phyloP scores from a whole-genome alignment of 139 green algal species.

The Micractinium sp. region DNA sequence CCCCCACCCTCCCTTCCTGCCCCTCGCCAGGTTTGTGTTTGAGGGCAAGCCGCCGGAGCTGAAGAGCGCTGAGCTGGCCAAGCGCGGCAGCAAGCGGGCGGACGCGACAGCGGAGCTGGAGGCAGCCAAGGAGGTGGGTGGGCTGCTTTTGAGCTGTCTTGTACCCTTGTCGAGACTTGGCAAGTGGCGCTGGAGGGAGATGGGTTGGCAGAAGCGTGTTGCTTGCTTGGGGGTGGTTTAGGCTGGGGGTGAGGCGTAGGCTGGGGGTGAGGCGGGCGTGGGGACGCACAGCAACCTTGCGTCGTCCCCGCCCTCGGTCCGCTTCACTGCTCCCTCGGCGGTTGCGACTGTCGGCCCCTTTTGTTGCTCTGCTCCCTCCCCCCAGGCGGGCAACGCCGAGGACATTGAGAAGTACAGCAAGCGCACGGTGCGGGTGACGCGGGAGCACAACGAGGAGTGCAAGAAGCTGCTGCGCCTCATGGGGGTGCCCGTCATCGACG shows the following conservation, averaged over 20 bases:
- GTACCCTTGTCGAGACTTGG: no score
- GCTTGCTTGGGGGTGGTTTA: no score
- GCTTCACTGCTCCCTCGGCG: no score
- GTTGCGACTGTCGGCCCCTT: no score
- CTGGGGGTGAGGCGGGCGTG: no score
- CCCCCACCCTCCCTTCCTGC: no score
- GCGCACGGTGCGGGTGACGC: slow-evolving; percentile 84
- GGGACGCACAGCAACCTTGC: no score
- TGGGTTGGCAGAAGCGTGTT: no score
- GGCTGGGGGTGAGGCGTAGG: no score
- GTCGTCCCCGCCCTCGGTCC: no score
- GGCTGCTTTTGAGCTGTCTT: background rate
- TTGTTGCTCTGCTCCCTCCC: background rate
- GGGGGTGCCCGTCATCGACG: slow-evolving; percentile 91
- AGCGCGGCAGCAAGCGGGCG: slow-evolving; percentile 40
- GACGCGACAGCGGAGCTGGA: slow-evolving; percentile 66
- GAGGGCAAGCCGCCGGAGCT: slow-evolving; percentile 95
- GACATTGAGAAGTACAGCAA: slow-evolving; percentile 97
- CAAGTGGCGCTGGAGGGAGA: no score
- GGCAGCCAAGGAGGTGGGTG: slow-evolving; percentile 70
- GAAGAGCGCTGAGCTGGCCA: slow-evolving; percentile 90
- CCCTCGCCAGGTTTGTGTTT: slow-evolving; percentile 88
- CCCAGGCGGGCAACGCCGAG: slow-evolving; percentile 82
- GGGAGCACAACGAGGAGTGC: slow-evolving; percentile 97
- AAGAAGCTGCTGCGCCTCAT: slow-evolving; percentile 91